Evolutionary conservation across 176 grass and related monocot species (phyloP).

Genomic region (Triticum aestivum): DNA sequence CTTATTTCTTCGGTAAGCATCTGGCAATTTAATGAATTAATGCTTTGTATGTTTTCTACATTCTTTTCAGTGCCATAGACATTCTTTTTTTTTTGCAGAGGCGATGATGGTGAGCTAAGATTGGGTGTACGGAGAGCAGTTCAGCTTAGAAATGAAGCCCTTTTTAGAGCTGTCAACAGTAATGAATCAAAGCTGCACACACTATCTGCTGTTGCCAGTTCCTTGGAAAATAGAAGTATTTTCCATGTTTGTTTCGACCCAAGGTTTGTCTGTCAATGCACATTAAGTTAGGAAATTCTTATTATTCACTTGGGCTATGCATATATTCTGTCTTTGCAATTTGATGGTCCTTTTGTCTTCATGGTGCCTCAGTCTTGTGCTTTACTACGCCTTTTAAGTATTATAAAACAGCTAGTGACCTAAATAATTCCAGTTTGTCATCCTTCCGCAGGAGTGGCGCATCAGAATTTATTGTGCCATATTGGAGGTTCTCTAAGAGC

Average conservation of each 20-base stretch:
- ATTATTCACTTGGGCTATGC: not conserved
- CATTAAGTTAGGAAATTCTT: not conserved
- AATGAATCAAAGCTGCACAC: constrained; percentile 39
- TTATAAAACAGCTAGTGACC: not conserved
- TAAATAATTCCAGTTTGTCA: constrained; percentile 17
- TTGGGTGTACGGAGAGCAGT: constrained; percentile 88
- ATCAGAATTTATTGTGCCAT: constrained; percentile 84
- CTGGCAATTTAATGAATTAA: not conserved
- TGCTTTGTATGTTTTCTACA: not conserved
- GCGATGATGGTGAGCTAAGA: constrained; percentile 79
- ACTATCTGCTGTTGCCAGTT: constrained; percentile 46
- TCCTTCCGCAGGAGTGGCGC: constrained; percentile 51
- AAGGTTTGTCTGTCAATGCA: constrained; percentile 48
- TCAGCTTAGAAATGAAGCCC: constrained; percentile 62
- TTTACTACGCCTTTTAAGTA: not conserved
- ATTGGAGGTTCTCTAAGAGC: constrained; percentile 65
- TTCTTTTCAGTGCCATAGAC: not conserved
- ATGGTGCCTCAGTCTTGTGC: not conserved
- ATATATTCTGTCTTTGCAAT: not conserved
- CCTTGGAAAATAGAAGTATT: constrained; percentile 47
- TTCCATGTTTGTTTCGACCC: constrained; percentile 86
- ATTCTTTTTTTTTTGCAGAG: constrained; percentile 38
- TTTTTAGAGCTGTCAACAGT: constrained; percentile 39
- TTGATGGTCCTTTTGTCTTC: constrained; percentile 10
- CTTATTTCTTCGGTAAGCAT: constrained; percentile 75